Evolutionary conservation across 140 eudicot species (phyloP).

Genomic region (Senecio squalidus): DNA sequence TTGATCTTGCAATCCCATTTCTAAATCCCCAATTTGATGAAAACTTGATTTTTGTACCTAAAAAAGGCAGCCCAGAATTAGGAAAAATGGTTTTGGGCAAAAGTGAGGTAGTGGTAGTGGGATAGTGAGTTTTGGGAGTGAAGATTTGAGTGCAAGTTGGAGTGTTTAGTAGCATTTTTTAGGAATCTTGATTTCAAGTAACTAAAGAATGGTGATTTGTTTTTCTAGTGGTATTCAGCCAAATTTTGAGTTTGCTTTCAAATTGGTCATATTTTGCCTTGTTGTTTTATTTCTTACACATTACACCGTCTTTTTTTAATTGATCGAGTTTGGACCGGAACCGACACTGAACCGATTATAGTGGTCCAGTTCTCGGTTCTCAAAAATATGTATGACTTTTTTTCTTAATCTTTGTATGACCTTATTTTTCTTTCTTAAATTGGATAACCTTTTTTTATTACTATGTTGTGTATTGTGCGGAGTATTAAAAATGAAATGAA

Average conservation of each 20-base stretch:
- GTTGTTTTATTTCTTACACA: constrained; percentile 1
- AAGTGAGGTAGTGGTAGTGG: constrained; percentile 5
- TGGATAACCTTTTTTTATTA: too few relatives aligned
- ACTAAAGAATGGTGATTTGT: not conserved
- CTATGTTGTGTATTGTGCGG: too few relatives aligned
- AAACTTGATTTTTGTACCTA: constrained; percentile 17
- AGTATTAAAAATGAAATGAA: too few relatives aligned
- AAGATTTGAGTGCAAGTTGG: constrained; percentile 23
- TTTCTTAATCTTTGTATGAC: too few relatives aligned
- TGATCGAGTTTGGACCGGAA: not conserved
- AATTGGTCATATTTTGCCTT: constrained; percentile 13
- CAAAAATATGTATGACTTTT: too few relatives aligned
- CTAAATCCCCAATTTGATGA: constrained; percentile 13
- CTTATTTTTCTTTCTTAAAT: too few relatives aligned
- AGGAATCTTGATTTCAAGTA: constrained; percentile 23
- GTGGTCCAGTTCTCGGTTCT: too few relatives aligned
- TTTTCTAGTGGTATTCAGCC: too few relatives aligned
- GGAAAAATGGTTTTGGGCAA: constrained; percentile 27
- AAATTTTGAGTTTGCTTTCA: constrained; percentile 11
- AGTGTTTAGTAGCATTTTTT: constrained; percentile 33
- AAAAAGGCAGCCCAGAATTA: constrained; percentile 17
- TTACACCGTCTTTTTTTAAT: not conserved
- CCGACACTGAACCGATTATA: too few relatives aligned
- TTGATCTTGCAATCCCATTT: constrained; percentile 15
- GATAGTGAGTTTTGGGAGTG: constrained; percentile 20